These are phyloP conservation scores for Fonsecaea pedrosoi DNA, from an alignment of 2,329 filamentous ascomycete genomes.

Conservation along the genomic window DNA sequence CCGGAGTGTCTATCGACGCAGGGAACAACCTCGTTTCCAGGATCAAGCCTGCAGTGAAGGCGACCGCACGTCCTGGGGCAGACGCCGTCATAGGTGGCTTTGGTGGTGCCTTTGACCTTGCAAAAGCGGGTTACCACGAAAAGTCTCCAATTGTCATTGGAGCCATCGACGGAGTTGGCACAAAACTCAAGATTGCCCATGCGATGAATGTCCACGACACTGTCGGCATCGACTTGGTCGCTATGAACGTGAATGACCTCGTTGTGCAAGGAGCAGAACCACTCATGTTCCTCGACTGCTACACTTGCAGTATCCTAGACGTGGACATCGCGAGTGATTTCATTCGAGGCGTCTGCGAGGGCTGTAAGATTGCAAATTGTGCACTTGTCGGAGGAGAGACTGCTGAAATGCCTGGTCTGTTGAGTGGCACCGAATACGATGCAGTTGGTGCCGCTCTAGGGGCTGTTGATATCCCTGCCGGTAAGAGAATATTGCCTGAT, in stretches of 20 bases:
- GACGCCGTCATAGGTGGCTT: constrained; percentile 96
- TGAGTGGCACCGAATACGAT: constrained; percentile 87
- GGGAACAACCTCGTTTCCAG: constrained; percentile 90
- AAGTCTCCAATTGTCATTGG: constrained; percentile 83
- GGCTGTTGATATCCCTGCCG: constrained; percentile 66
- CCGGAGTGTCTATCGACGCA: constrained; percentile 91
- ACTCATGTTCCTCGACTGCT: constrained; percentile 97
- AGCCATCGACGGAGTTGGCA: constrained; percentile 94
- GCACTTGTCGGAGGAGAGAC: constrained; percentile 97
- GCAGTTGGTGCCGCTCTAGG: constrained; percentile 90
- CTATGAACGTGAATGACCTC: constrained; percentile 99
- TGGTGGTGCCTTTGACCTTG: constrained; percentile 82
- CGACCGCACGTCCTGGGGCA: constrained; percentile 82
- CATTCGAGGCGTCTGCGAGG: constrained; percentile 85
- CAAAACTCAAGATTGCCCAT: constrained; percentile 95
- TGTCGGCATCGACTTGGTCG: constrained; percentile 94
- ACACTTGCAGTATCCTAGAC: constrained; percentile 88
- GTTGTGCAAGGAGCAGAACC: constrained; percentile 95
- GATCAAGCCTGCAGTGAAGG: constrained; percentile 88
- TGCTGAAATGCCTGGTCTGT: constrained; percentile 97
- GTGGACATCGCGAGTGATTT: constrained; percentile 80
- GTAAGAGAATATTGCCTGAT: constrained; percentile 73
- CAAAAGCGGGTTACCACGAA: constrained; percentile 76
- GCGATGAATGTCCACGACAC: constrained; percentile 88
- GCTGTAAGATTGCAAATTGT: constrained; percentile 83